These are phyloP conservation scores for Geum urbanum DNA, from an alignment of 306 rosid genomes.

Conservation along the genomic window DNA sequence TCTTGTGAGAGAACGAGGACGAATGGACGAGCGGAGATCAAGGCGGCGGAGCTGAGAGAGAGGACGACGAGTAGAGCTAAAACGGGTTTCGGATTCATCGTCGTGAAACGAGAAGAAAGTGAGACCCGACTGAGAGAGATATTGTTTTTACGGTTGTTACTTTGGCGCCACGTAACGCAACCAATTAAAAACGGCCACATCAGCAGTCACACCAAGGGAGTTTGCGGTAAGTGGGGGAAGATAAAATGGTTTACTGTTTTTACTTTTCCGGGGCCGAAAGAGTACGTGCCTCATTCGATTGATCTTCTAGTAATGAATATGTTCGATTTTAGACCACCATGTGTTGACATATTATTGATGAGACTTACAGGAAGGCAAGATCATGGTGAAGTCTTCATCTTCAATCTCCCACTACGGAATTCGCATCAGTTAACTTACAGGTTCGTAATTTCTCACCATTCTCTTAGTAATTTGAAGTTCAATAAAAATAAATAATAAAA, in stretches of 20 bases:
- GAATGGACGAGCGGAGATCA: constrained; percentile 54
- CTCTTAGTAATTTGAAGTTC: too few relatives aligned
- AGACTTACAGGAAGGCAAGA: constrained; percentile 70
- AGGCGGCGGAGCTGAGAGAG: constrained; percentile 35
- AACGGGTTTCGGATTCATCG: constrained; percentile 20
- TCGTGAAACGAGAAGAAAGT: constrained; percentile 15
- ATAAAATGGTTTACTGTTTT: too few relatives aligned
- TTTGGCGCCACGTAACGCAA: constrained; percentile 9
- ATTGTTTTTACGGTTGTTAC: not conserved
- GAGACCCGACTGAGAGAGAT: not conserved
- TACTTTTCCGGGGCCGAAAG: too few relatives aligned
- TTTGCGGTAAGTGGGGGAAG: too few relatives aligned
- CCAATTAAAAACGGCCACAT: not conserved
- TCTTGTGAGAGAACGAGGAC: constrained; percentile 76
- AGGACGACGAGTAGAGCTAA: constrained; percentile 43
- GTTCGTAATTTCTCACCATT: constrained; percentile 17
- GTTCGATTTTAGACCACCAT: too few relatives aligned
- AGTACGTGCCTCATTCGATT: too few relatives aligned
- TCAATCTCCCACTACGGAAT: constrained; percentile 75
- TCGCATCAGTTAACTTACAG: constrained; percentile 82
- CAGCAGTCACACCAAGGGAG: too few relatives aligned
- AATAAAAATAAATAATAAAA: too few relatives aligned
- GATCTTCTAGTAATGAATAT: too few relatives aligned
- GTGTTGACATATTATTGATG: too few relatives aligned
- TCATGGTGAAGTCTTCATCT: constrained; percentile 53